Evolutionary conservation across 805 yeast genomes (phyloP).

Genomic region (Scheffersomyces coipomensis): DNA sequence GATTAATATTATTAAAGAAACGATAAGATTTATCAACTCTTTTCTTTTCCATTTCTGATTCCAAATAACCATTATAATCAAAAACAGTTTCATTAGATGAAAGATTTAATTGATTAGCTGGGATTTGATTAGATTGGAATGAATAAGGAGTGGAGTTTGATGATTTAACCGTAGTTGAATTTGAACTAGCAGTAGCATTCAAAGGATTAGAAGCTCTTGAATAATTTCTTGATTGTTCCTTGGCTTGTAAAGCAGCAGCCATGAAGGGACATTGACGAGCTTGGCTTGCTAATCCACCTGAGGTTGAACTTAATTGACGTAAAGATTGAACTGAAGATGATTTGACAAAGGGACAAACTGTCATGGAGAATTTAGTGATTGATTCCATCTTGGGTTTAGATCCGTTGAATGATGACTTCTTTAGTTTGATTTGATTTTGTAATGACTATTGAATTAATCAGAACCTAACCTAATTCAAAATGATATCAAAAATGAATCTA

Average conservation of each 20-base stretch:
- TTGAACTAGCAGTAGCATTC: constrained; percentile 41
- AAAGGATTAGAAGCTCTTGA: constrained; percentile 45
- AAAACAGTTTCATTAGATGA: constrained; percentile 53
- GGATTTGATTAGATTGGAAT: constrained; percentile 25
- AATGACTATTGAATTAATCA: too few species aligned
- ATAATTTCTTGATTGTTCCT: constrained; percentile 38
- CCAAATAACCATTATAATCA: constrained; percentile 72
- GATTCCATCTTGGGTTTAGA: constrained; percentile 59
- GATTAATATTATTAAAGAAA: constrained; percentile 94
- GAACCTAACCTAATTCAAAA: too few species aligned
- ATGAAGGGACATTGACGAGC: constrained; percentile 89
- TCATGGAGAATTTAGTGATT: constrained; percentile 70
- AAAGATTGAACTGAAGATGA: constrained; percentile 58
- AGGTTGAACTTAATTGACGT: constrained; percentile 49
- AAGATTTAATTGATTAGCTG: constrained; percentile 20
- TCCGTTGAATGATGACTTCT: too few species aligned
- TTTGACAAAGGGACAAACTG: constrained; percentile 81
- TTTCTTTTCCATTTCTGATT: constrained; percentile 66
- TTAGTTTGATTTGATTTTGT: too few species aligned
- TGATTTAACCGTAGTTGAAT: constrained; percentile 32
- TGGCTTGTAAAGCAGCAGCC: constrained; percentile 68
- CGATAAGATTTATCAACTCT: constrained; percentile 90
- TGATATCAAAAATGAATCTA: too few species aligned
- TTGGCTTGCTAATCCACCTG: constrained; percentile 46
- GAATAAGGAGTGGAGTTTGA: constrained; percentile 31